These are phyloP conservation scores for Flueggea neowawraea DNA, from an alignment of 441 rosid genomes.

Conservation along the genomic window DNA sequence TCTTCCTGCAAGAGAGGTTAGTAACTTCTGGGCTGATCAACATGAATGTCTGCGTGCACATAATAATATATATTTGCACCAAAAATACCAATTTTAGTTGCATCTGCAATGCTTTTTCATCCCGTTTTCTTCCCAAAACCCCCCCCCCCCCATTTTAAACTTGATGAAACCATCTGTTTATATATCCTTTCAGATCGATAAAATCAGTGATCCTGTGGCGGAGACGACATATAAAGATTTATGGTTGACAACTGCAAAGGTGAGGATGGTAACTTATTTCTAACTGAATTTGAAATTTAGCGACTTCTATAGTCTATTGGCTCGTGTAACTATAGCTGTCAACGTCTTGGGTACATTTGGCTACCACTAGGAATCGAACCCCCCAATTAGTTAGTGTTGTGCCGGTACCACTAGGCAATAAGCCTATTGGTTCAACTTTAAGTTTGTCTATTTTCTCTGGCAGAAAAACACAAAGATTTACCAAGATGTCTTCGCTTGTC, in stretches of 20 bases:
- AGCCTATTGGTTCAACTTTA: too few species aligned
- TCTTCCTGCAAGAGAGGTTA: slow-evolving; percentile 75
- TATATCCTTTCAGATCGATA: slow-evolving; percentile 41
- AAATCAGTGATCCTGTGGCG: slow-evolving; percentile 71
- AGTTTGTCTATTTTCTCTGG: not conserved
- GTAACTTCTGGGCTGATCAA: slow-evolving; percentile 1
- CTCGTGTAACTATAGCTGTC: too few species aligned
- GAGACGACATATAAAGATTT: slow-evolving; percentile 83
- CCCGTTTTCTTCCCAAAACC: too few species aligned
- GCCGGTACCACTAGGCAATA: too few species aligned
- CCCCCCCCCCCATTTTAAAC: not conserved
- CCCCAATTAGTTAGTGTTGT: too few species aligned
- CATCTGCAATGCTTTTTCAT: too few species aligned
- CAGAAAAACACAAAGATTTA: slow-evolving; percentile 84
- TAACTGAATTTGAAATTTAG: too few species aligned
- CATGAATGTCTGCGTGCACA: not conserved
- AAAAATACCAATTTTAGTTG: too few species aligned
- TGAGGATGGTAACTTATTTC: slow-evolving; percentile 24
- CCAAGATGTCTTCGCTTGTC: slow-evolving; percentile 88
- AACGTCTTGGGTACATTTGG: too few species aligned
- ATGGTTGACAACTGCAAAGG: slow-evolving; percentile 93
- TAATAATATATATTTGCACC: too few species aligned
- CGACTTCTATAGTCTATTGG: too few species aligned
- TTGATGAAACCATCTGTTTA: not conserved
- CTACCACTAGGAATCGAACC: too few species aligned